A percentile compares a stretch with the other conserved stretches of the same genome.
phyloP scores from a whole-genome alignment of 176 grass and related monocot species.

The Musa beccarii region DNA sequence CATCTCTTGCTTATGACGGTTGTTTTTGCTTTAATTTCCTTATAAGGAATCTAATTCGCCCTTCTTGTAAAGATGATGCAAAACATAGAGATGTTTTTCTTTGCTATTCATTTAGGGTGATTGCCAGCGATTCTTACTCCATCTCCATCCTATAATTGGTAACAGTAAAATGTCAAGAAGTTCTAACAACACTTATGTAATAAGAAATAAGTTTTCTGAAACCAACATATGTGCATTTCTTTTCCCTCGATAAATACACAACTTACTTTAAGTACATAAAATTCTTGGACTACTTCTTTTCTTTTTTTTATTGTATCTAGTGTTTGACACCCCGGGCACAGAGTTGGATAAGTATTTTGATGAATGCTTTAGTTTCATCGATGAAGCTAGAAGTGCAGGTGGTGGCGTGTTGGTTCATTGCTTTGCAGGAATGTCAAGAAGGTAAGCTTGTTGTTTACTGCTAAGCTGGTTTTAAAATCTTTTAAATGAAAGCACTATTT shows the following conservation, averaged over 20 bases:
- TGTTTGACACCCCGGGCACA: conserved; percentile 59
- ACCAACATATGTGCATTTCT: neutral
- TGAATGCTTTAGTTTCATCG: conserved; percentile 82
- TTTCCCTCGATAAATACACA: neutral
- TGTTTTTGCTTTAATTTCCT: no score
- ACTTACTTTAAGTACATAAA: neutral
- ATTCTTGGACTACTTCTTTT: neutral
- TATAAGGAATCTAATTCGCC: no score
- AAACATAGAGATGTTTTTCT: no score
- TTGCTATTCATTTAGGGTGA: no score
- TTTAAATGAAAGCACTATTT: no score
- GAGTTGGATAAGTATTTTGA: conserved; percentile 54
- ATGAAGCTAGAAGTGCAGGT: conserved; percentile 57
- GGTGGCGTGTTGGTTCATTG: conserved; percentile 79
- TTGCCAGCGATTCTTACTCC: no score
- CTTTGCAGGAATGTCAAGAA: conserved; percentile 90
- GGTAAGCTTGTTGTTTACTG: conserved; percentile 28
- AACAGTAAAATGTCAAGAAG: no score
- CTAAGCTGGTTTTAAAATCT: neutral
- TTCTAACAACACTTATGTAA: neutral
- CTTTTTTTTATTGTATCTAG: conserved; percentile 27
- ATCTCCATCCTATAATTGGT: no score
- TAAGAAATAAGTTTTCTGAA: neutral
- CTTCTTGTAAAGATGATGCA: no score
- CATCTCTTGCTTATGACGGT: no score